A percentile compares a stretch with the other conserved stretches of the same genome.
These are phyloP conservation scores for Rhodotorula paludigena DNA, from an alignment of 768 basidiomycete species.

Conservation along the genomic window DNA sequence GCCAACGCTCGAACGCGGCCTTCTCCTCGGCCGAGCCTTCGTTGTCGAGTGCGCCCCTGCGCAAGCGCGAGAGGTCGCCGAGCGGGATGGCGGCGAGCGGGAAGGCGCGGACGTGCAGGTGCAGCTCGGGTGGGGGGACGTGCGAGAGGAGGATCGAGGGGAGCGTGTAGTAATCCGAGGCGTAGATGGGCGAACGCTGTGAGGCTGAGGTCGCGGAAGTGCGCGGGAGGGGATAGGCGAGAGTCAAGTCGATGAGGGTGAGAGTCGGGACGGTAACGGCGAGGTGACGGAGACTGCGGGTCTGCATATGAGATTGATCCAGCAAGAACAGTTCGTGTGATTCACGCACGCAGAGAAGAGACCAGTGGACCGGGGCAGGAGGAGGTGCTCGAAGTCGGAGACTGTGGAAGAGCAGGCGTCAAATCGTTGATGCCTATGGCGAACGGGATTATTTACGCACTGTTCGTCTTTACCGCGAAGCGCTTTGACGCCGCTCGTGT, in stretches of 20 bases:
- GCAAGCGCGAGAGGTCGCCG: constrained; percentile 44
- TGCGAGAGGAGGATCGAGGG: constrained; percentile 78
- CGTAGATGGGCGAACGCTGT: background rate
- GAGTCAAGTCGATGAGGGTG: constrained; percentile 76
- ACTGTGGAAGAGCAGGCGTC: constrained; percentile 49
- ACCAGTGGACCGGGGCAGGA: constrained; percentile 88
- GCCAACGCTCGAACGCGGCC: constrained; percentile 71
- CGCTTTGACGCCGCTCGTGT: constrained; percentile 77
- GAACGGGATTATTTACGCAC: constrained; percentile 55
- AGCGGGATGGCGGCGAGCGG: constrained; percentile 55
- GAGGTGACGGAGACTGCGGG: constrained; percentile 56
- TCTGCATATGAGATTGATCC: background rate
- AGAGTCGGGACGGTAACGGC: constrained; percentile 69
- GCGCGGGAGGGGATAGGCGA: constrained; percentile 60
- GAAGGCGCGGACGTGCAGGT: constrained; percentile 79
- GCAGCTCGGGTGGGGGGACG: constrained; percentile 74
- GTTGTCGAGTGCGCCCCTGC: constrained; percentile 49
- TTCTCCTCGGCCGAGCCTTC: constrained; percentile 64
- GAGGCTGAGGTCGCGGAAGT: constrained; percentile 44
- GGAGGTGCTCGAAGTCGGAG: constrained; percentile 68
- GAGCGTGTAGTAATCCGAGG: constrained; percentile 60
- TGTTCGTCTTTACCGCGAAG: constrained; percentile 77
- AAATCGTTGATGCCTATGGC: background rate
- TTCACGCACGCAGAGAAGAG: constrained; percentile 64
- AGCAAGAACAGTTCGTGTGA: too few species aligned